A percentile compares a stretch with the other conserved stretches of the same genome.
These are phyloP conservation scores for Penicillium lagena DNA, from an alignment of 495 filamentous ascomycete species.

Conservation along the genomic window DNA sequence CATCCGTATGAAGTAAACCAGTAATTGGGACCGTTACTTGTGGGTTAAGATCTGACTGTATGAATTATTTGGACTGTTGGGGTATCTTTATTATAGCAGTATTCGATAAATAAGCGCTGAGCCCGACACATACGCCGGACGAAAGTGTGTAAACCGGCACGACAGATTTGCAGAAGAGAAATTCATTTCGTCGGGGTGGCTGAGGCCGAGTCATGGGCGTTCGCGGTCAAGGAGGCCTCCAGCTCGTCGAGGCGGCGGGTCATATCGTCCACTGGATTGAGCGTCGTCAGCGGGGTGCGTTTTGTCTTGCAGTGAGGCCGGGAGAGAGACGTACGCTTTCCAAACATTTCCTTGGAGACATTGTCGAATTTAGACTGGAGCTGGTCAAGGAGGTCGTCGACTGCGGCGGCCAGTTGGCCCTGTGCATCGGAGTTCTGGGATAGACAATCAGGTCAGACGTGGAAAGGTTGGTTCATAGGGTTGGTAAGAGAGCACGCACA, in stretches of 20 bases:
- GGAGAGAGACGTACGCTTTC: constrained; percentile 60
- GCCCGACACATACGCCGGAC: too few species aligned
- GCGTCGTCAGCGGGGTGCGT: constrained; percentile 2
- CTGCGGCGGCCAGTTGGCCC: constrained; percentile 63
- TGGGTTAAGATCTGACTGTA: too few species aligned
- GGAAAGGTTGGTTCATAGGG: not conserved
- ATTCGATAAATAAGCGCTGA: too few species aligned
- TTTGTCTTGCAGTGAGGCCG: not conserved
- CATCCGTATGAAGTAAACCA: too few species aligned
- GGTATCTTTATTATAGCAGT: too few species aligned
- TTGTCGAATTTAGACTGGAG: constrained; percentile 77
- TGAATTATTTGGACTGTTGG: too few species aligned
- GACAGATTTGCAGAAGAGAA: too few species aligned
- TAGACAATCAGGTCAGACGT: constrained; percentile 2
- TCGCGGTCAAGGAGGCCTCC: constrained; percentile 52
- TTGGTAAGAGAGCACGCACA: constrained; percentile 3
- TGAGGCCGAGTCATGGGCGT: constrained; percentile 8
- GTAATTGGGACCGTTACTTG: too few species aligned
- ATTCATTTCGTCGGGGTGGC: constrained; percentile 17
- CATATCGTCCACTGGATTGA: constrained; percentile 84
- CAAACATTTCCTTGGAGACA: constrained; percentile 76
- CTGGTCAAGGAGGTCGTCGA: constrained; percentile 80
- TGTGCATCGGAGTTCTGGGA: constrained; percentile 35
- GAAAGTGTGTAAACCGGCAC: too few species aligned
- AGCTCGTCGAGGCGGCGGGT: constrained; percentile 79